A percentile compares a stretch with the other conserved stretches of the same genome.
Evolutionary conservation across 352 stramenopile genomes (phyloP).

Genomic region (Phytopythium mirpurense): DNA sequence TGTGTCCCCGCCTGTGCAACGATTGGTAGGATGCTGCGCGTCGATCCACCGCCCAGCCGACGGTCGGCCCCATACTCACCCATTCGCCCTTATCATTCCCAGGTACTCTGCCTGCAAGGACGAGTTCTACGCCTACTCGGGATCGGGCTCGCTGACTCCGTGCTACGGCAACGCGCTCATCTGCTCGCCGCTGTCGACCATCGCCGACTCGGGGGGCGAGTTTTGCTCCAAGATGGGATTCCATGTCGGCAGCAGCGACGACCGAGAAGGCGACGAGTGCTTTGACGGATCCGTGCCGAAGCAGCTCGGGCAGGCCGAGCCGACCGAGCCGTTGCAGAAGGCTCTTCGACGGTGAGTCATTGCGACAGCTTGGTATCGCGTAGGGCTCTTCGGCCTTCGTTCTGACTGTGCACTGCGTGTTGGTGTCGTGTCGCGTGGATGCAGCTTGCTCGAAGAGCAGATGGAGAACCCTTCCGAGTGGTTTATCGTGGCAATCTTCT

Average conservation of each 20-base stretch:
- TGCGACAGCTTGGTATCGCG: no score
- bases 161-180: conserved; percentile 83
- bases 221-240: conserved; percentile 82
- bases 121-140: conserved; percentile 73
- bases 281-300: conserved; percentile 77
- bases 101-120: conserved; percentile 56
- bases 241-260: conserved; percentile 55
- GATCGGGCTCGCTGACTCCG: conserved; percentile 47
- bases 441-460: conserved; percentile 61
- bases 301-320: conserved; percentile 43
- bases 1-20: conserved; percentile 70
- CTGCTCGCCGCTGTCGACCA: conserved; percentile 63
- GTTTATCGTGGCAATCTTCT: conserved; percentile 61
- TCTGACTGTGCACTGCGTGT: not conserved
- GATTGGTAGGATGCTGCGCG: conserved; percentile 41
- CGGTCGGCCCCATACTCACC: not conserved
- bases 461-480: conserved; percentile 57
- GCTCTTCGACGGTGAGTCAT: conserved; percentile 25
- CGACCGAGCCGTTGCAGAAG: conserved; percentile 51
- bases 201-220: conserved; percentile 42
- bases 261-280: conserved; percentile 70
- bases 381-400: not conserved
- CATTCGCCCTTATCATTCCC: no score
- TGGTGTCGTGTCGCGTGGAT: not conserved
- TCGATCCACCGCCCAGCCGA: not conserved